Evolutionary conservation across 2,329 filamentous ascomycete species (phyloP).

Genomic region (Epicoccum nigrum): DNA sequence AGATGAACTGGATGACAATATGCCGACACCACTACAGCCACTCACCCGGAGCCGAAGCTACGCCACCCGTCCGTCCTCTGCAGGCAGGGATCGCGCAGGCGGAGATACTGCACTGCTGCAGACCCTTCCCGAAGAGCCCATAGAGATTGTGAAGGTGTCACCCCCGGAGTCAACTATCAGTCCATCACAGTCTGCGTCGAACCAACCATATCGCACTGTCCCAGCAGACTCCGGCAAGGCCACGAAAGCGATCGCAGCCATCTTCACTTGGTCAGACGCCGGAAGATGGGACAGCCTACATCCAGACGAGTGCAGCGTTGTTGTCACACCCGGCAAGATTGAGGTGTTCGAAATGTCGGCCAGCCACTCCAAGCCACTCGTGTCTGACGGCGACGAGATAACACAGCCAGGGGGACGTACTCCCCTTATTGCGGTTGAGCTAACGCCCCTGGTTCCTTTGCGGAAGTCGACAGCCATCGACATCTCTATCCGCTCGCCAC

Average conservation of each 20-base stretch:
- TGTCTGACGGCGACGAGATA: slow-evolving; percentile 50
- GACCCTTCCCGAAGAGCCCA: slow-evolving; percentile 35
- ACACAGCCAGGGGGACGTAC: slow-evolving; percentile 46
- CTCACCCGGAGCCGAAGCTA: slow-evolving; percentile 23
- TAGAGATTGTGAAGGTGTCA: slow-evolving; percentile 48
- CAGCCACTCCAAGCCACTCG: slow-evolving; percentile 52
- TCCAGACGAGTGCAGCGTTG: slow-evolving; percentile 66
- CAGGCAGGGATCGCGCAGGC: slow-evolving; percentile 20
- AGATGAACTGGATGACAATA: slow-evolving; percentile 61
- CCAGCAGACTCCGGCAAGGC: slow-evolving; percentile 57
- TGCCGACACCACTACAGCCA: slow-evolving; percentile 42
- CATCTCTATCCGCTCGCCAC: slow-evolving; percentile 89
- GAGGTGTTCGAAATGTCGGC: slow-evolving; percentile 65
- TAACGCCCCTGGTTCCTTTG: slow-evolving; percentile 89
- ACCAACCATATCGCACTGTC: slow-evolving; percentile 68
- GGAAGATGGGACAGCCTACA: slow-evolving; percentile 67
- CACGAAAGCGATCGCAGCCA: slow-evolving; percentile 63
- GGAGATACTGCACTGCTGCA: slow-evolving; percentile 21
- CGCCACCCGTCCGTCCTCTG: slow-evolving; percentile 17
- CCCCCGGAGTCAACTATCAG: too few relatives aligned
- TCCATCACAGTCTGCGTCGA: slow-evolving; percentile 82
- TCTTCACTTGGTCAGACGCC: slow-evolving; percentile 67
- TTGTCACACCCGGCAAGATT: slow-evolving; percentile 68
- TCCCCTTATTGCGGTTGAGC: slow-evolving; percentile 73
- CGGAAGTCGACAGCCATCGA: slow-evolving; percentile 91